Evolutionary conservation across 495 filamentous ascomycete species (phyloP).

Genomic region (Podospora pseudoanserina): DNA sequence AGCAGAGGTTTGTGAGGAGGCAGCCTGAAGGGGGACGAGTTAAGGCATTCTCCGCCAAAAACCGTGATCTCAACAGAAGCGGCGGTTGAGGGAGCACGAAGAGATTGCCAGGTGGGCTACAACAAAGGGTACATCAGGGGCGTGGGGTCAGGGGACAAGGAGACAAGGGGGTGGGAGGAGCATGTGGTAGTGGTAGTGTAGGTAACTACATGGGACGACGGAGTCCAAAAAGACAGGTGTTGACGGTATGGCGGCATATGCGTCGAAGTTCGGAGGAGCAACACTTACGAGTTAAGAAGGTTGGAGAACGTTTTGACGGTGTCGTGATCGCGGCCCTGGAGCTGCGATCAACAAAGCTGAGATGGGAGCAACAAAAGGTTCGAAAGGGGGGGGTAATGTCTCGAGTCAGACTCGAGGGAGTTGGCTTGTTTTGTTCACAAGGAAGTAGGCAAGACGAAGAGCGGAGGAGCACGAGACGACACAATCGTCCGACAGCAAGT

Average conservation of each 20-base stretch:
- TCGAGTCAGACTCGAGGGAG: background rate
- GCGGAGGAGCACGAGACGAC: background rate
- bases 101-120: background rate
- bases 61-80: background rate
- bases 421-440: background rate
- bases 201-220: background rate
- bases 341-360: constrained; percentile 44
- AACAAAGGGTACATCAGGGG: background rate
- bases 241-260: background rate
- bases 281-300: constrained; percentile 76
- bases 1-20: constrained; percentile 6
- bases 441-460: background rate
- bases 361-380: constrained; percentile 17
- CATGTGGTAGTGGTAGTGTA: background rate
- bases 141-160: background rate
- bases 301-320: constrained; percentile 87
- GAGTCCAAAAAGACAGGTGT: constrained; percentile 3
- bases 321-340: constrained; percentile 52
- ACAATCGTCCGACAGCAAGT: constrained; percentile 10
- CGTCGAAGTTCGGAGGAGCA: background rate
- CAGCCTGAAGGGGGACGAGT: background rate
- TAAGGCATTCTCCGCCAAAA: background rate
- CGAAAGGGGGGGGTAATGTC: background rate
- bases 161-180: background rate
- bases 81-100: background rate